Conservation (phyloP, 2,329 filamentous ascomycete genomes). For the Thelonectria olida region DNA sequence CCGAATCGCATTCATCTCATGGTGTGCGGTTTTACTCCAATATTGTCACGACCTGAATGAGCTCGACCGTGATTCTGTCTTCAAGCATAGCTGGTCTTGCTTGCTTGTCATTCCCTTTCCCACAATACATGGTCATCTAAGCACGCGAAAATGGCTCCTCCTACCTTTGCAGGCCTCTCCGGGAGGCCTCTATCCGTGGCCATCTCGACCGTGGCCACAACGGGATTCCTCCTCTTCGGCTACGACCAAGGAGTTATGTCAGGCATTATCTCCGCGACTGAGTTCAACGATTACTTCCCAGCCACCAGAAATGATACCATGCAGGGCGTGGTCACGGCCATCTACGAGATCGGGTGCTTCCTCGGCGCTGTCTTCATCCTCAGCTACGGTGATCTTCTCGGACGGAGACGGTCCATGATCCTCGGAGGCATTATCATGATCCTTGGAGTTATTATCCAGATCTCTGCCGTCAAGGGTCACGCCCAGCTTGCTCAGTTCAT, state of each 20-base stretch:
- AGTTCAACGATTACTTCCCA: slow-evolving; percentile 59
- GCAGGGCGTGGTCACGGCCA: slow-evolving; percentile 58
- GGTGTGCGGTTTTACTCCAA: slow-evolving; percentile 1
- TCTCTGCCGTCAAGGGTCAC: slow-evolving; percentile 50
- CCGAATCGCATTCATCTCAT: slow-evolving; percentile 3
- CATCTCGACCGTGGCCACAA: slow-evolving; percentile 71
- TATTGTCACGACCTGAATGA: neutral
- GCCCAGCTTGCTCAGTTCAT: slow-evolving; percentile 58
- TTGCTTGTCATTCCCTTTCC: slow-evolving; percentile 6
- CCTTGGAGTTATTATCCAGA: slow-evolving; percentile 67
- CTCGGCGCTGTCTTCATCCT: slow-evolving; percentile 59
- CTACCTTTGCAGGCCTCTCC: slow-evolving; percentile 66
- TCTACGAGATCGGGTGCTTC: slow-evolving; percentile 64
- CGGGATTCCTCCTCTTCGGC: slow-evolving; percentile 69
- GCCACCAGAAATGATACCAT: slow-evolving; percentile 55
- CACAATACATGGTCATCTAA: neutral
- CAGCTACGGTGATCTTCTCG: slow-evolving; percentile 61
- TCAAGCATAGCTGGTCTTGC: slow-evolving; percentile 33
- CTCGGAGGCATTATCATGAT: slow-evolving; percentile 66
- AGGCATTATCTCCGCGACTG: slow-evolving; percentile 60
- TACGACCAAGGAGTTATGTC: slow-evolving; percentile 66
- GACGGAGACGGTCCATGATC: slow-evolving; percentile 64
- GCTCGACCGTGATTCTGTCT: too few relatives aligned
- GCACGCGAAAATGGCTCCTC: slow-evolving; percentile 56
- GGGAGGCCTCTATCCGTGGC: slow-evolving; percentile 65